Conservation (phyloP, 768 basidiomycete species). For the Mycena galericulata region DNA sequence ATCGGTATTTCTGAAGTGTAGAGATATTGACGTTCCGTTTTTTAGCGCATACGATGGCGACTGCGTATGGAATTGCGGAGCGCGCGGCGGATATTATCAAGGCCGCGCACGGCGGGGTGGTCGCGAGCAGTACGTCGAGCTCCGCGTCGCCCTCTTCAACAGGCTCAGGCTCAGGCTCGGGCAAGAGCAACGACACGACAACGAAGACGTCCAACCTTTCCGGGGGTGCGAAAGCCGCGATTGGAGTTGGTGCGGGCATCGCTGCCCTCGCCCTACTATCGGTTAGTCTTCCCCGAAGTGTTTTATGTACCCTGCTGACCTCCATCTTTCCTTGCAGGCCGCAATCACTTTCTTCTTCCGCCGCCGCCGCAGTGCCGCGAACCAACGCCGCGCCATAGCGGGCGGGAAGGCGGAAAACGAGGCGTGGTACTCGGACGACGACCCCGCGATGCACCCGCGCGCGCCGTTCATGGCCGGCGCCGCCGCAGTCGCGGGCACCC, state of each 20-base stretch:
- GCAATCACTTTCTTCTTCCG: slow-evolving; percentile 1
- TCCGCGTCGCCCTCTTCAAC: too few species aligned
- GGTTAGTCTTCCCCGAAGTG: slow-evolving; percentile 1
- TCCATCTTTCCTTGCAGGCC: too few species aligned
- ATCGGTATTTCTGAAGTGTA: too few species aligned
- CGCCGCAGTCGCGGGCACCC: too few species aligned
- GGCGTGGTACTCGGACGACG: slow-evolving; percentile 28
- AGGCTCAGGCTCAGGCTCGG: background rate
- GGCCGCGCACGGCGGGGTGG: slow-evolving; percentile 16
- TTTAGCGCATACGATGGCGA: slow-evolving; percentile 34
- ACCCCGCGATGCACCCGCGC: slow-evolving; percentile 17
- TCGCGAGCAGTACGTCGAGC: background rate
- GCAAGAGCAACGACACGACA: background rate
- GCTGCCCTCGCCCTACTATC: slow-evolving; percentile 14
- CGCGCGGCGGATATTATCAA: slow-evolving; percentile 36
- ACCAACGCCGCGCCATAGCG: slow-evolving; percentile 1
- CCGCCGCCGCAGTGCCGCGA: slow-evolving; percentile 23
- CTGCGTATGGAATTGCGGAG: slow-evolving; percentile 39
- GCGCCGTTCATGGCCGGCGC: slow-evolving; percentile 30
- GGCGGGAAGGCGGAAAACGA: slow-evolving; percentile 12
- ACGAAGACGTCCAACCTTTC: slow-evolving; percentile 19
- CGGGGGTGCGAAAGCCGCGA: slow-evolving; percentile 24
- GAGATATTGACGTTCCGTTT: background rate
- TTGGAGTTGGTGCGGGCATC: slow-evolving; percentile 21
- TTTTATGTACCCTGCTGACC: background rate